Evolutionary conservation across 2,329 filamentous ascomycete genomes (phyloP).

Genomic region (Sphaceloma murrayae): DNA sequence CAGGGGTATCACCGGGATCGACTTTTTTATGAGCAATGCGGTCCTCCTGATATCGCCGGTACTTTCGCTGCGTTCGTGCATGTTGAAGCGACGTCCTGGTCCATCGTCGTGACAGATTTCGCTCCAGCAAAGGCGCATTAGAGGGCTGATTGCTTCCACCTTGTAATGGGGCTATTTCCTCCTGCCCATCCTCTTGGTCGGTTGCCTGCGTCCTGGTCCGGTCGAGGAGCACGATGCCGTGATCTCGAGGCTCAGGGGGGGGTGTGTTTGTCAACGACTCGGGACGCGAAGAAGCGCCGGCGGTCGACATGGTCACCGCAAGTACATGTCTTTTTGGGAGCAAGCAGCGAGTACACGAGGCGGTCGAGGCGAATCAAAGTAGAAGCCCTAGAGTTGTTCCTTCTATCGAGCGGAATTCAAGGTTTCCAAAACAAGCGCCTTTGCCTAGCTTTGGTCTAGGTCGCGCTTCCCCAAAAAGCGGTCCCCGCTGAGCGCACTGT

Average conservation of each 20-base stretch:
- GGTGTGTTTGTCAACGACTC: slow-evolving; percentile 11
- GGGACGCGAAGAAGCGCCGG: not conserved
- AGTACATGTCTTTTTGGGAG: not conserved
- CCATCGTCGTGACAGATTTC: slow-evolving; percentile 23
- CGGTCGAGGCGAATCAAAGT: too few species aligned
- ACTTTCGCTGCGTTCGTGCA: slow-evolving; percentile 18
- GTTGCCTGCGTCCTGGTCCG: slow-evolving; percentile 27
- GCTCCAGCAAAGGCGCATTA: slow-evolving; percentile 14
- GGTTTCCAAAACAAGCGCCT: not conserved
- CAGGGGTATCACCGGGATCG: slow-evolving; percentile 19
- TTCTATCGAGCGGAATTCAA: too few species aligned
- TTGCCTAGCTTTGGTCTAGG: slow-evolving; percentile 8
- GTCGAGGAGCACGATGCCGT: slow-evolving; percentile 62
- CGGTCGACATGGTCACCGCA: slow-evolving; percentile 15
- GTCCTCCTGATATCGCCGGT: slow-evolving; percentile 21
- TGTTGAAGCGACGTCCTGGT: slow-evolving; percentile 18
- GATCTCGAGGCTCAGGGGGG: slow-evolving; percentile 42
- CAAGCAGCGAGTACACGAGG: too few species aligned
- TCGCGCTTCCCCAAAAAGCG: slow-evolving; percentile 7
- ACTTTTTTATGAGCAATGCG: slow-evolving; percentile 19
- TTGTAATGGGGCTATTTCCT: slow-evolving; percentile 8
- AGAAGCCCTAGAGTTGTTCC: too few species aligned
- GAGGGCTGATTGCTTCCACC: slow-evolving; percentile 12
- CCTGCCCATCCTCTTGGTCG: slow-evolving; percentile 5
- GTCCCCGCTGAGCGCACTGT: slow-evolving; percentile 14